Conservation (phyloP, 1,284 basidiomycete species). For the Leccinum pallidistipes region DNA sequence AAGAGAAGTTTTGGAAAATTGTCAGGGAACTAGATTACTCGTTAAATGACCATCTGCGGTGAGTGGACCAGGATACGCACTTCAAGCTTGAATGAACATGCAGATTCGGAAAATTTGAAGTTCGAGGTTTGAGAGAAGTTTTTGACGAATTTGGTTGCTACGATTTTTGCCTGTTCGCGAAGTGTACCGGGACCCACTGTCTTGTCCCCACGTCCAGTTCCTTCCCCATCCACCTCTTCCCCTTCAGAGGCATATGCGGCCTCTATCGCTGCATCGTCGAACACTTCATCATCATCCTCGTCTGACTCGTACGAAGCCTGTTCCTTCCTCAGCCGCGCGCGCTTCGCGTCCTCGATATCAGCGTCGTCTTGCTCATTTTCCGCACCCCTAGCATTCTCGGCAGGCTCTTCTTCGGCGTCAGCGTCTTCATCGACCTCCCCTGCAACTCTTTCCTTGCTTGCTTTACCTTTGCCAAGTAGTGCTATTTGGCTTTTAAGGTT, state of each 20-base stretch:
- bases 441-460: conserved; percentile 47
- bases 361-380: conserved; percentile 76
- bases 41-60: not conserved
- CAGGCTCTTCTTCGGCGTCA: conserved; percentile 36
- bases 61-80: conserved; percentile 44
- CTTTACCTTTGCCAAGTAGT: conserved; percentile 80
- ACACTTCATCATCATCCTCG: conserved; percentile 52
- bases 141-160: conserved; percentile 51
- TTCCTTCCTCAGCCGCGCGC: conserved; percentile 63
- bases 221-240: conserved; percentile 37
- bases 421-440: conserved; percentile 49
- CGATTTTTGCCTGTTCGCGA: conserved; percentile 44
- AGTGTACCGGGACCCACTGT: conserved; percentile 38
- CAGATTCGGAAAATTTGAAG: conserved; percentile 76
- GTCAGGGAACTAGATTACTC: conserved; percentile 52
- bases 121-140: conserved; percentile 61
- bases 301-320: conserved; percentile 75
- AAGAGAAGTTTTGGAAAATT: conserved; percentile 88
- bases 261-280: conserved; percentile 66
- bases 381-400: conserved; percentile 41
- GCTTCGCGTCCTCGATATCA: conserved; percentile 77
- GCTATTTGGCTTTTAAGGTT: conserved; percentile 81
- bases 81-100: conserved; percentile 80
- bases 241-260: conserved; percentile 59
- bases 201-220: conserved; percentile 33